Evolutionary conservation across 257 asterid species (phyloP).

Genomic region (Rubia yunnanensis): DNA sequence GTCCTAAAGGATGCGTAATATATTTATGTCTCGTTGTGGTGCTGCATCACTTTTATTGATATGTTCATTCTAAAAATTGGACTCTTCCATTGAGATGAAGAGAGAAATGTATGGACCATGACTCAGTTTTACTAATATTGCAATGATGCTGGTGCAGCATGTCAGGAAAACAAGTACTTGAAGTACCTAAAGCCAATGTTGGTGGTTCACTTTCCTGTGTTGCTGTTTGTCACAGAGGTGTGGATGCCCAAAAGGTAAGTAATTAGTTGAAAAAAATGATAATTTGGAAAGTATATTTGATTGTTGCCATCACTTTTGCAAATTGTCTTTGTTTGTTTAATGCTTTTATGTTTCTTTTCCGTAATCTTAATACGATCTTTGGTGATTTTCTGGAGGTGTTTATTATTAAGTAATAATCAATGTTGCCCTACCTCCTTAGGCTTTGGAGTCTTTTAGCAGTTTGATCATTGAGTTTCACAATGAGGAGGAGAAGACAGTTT

Average conservation of each 20-base stretch:
- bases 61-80: neutral
- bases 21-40: neutral
- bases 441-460: slow-evolving; percentile 85
- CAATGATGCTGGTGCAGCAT: slow-evolving; percentile 43
- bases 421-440: slow-evolving; percentile 32
- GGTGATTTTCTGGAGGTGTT: neutral
- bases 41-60: neutral
- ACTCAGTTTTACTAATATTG: neutral
- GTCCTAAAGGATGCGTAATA: neutral
- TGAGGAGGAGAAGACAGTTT: slow-evolving; percentile 68
- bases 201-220: slow-evolving; percentile 82
- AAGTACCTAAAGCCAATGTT: slow-evolving; percentile 78
- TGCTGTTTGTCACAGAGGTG: slow-evolving; percentile 85
- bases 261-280: neutral
- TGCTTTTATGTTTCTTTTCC: neutral
- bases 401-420: slow-evolving; percentile 10
- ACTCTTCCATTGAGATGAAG: neutral
- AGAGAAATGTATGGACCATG: neutral
- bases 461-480: slow-evolving; percentile 66
- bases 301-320: neutral
- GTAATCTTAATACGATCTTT: neutral
- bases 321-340: neutral
- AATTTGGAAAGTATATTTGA: too few species aligned
- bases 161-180: slow-evolving; percentile 93
- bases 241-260: slow-evolving; percentile 81